Conservation (phyloP, 257 asterid genomes). For the Ilex aquifolium region DNA sequence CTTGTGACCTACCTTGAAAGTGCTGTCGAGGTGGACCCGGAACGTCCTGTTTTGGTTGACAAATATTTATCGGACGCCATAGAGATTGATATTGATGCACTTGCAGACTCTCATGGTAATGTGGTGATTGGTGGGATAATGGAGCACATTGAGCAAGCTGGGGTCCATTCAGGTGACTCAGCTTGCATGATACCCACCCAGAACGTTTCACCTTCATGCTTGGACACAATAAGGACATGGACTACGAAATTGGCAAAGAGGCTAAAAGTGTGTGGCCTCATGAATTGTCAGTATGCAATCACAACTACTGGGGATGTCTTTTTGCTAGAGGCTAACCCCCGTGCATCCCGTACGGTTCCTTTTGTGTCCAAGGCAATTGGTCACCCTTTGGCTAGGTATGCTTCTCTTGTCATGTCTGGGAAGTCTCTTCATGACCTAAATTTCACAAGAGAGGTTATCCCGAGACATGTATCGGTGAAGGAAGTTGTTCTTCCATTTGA, state of each 20-base stretch:
- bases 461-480: not conserved
- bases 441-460: not conserved
- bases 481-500: not conserved
- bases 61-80: not conserved
- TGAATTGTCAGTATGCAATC: not conserved
- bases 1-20: not conserved
- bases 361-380: not conserved
- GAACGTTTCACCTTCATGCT: not conserved
- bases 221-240: not conserved
- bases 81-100: not conserved
- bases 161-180: not conserved
- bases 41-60: not conserved
- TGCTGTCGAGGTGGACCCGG: not conserved
- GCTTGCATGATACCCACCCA: not conserved
- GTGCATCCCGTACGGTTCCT: not conserved
- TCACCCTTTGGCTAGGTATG: not conserved
- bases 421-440: not conserved
- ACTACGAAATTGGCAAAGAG: not conserved
- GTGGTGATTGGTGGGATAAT: not conserved
- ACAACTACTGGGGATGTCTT: not conserved
- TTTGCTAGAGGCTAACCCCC: not conserved
- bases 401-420: not conserved
- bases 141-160: not conserved
- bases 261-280: not conserved
- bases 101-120: not conserved